Percentiles rank a stretch among this genome's conserved stretches.
Conservation (phyloP, 2,329 filamentous ascomycete genomes). For the Trichoderma arundinaceum region DNA sequence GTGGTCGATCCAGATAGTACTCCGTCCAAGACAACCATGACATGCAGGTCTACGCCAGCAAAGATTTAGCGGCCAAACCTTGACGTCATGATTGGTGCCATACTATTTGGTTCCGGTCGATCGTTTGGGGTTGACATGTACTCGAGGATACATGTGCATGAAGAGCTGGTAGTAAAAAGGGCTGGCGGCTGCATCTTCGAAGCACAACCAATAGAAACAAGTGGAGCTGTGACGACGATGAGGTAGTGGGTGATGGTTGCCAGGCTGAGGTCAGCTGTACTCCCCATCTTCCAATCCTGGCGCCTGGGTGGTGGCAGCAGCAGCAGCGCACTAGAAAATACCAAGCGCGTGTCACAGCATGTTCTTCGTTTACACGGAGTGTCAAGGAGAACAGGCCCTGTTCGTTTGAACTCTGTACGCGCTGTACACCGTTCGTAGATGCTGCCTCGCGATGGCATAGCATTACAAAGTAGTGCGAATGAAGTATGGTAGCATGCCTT, state of each 20-base stretch:
- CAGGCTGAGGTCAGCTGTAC: slow-evolving; percentile 23
- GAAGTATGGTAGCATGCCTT: slow-evolving; percentile 1
- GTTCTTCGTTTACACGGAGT: background rate
- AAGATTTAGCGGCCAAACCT: background rate
- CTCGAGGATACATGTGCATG: background rate
- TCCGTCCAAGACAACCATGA: background rate
- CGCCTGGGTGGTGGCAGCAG: background rate
- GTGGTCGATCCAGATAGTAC: background rate
- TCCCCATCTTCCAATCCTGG: background rate
- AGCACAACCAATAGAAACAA: slow-evolving; percentile 5
- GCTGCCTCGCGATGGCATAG: background rate
- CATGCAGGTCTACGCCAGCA: background rate
- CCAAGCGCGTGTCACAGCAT: slow-evolving; percentile 9
- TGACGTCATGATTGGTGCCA: slow-evolving; percentile 13
- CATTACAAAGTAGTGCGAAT: background rate
- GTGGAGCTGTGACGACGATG: slow-evolving; percentile 22
- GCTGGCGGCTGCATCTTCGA: slow-evolving; percentile 14
- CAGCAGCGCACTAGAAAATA: slow-evolving; percentile 1
- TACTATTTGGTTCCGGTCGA: background rate
- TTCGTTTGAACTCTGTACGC: background rate
- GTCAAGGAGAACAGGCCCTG: background rate
- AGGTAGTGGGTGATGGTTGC: slow-evolving; percentile 7
- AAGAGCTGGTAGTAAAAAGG: slow-evolving; percentile 10
- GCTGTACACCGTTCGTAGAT: background rate
- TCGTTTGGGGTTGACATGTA: slow-evolving; percentile 8